Base-by-base conservation (phyloP, 495 filamentous ascomycete species). In the Chaetomium fimeti region DNA sequence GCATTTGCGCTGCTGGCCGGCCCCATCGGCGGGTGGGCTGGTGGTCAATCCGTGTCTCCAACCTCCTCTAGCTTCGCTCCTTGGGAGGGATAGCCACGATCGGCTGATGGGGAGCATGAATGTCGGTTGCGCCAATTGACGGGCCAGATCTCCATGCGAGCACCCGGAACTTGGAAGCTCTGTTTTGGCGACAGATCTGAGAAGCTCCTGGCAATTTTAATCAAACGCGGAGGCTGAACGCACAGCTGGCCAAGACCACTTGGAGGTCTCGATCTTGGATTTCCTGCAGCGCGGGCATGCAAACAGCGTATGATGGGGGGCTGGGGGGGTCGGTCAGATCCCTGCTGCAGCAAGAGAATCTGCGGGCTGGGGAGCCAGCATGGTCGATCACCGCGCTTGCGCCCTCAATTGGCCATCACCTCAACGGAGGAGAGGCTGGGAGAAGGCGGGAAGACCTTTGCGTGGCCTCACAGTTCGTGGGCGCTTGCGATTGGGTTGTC, bases 401-500 rank as follows among this genome's bases (percentile, higher is more conserved):
- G 49, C 38, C 28, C 51, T 59, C 68, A 64, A 71, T 73, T 75
- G 72, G 67, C 54, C 52, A 18, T 58, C 59, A 38, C 61, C 42
- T n/a, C 32, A n/a, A 8, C 8, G 32, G 5, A 36, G 6, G 32
- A 9, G 32, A 36, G 32, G 32, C 32, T 36, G 32, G 32, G 32
- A 36, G 32, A 36, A 36, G 32, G 32, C 32, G 32, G 32, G 32
- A 36, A 36, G 32, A 9, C 32, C 32, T 36, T 36, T 51, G 22
- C 45, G 48, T 36, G 54, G 61, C 60, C 66, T 64, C 60, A 62
- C 42, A 52, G 49, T 66, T 70, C 69, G 68, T 74, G 70, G 68
- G 72, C 64, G 49, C 49, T 47, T 61, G 71, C 66, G 61, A 74
- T 74, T 74, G 71, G 71, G 53, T 60, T 64, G 47, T 42, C 29